Conservation (phyloP, 1,284 basidiomycete genomes). For the Termitomyces sp. region DNA sequence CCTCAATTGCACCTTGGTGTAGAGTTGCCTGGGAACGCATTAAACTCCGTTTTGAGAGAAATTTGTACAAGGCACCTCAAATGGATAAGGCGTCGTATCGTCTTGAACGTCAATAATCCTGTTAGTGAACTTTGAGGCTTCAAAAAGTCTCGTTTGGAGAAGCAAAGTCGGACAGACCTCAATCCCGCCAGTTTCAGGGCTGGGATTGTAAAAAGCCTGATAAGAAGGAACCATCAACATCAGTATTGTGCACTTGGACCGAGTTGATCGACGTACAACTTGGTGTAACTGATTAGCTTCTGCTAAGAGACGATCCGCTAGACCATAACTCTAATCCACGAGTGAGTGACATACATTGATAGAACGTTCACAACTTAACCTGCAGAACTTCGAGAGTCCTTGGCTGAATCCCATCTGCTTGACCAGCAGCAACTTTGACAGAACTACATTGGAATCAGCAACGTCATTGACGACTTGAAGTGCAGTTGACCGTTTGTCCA, state of each 20-base stretch:
- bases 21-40: constrained; percentile 46
- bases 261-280: constrained; percentile 38
- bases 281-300: constrained; percentile 68
- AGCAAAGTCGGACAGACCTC: constrained; percentile 33
- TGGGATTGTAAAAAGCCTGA: constrained; percentile 72
- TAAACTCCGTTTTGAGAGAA: not conserved
- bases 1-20: constrained; percentile 74
- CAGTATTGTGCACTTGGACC: not conserved
- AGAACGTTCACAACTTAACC: constrained; percentile 28
- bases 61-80: constrained; percentile 38
- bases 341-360: not conserved
- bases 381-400: constrained; percentile 75
- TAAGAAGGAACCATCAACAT: not conserved
- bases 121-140: constrained; percentile 44
- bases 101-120: constrained; percentile 55
- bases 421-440: constrained; percentile 55
- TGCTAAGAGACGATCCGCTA: constrained; percentile 56
- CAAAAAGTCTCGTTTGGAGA: not conserved
- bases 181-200: constrained; percentile 48
- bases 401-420: constrained; percentile 77
- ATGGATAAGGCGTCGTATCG: constrained; percentile 58
- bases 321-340: constrained; percentile 58
- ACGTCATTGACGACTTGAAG: not conserved
- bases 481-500: constrained; percentile 58
- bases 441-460: constrained; percentile 36